These are phyloP conservation scores for Laetiporus sulphureus DNA, from an alignment of 1,284 basidiomycete genomes.

Conservation along the genomic window DNA sequence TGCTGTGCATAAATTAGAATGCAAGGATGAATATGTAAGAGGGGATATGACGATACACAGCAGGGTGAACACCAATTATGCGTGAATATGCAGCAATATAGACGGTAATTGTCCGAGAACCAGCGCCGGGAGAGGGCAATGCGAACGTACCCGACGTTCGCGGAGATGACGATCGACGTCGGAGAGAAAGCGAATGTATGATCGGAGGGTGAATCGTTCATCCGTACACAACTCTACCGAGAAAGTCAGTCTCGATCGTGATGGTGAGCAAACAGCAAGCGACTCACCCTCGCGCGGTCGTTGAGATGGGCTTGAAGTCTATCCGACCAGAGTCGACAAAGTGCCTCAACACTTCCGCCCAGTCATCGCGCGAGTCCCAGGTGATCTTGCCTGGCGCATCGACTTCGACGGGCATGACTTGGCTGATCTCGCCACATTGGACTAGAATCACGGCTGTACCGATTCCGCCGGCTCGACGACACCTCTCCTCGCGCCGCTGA, in stretches of 20 bases:
- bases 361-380: slow-evolving; percentile 69
- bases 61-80: too few species aligned
- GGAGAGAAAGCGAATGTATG: background rate
- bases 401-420: slow-evolving; percentile 79
- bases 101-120: background rate
- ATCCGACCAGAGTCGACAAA: slow-evolving; percentile 67
- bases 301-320: slow-evolving; percentile 74
- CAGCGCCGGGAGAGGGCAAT: slow-evolving; percentile 1
- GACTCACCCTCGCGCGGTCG: slow-evolving; percentile 61
- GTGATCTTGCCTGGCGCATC: slow-evolving; percentile 65
- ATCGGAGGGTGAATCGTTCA: slow-evolving; percentile 14
- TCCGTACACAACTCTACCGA: slow-evolving; percentile 31
- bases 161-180: slow-evolving; percentile 13
- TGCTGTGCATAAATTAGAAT: slow-evolving; percentile 11
- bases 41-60: slow-evolving; percentile 10
- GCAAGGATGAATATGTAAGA: slow-evolving; percentile 3
- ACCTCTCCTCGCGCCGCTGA: slow-evolving; percentile 68
- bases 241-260: background rate
- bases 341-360: slow-evolving; percentile 57
- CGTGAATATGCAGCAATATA: too few species aligned
- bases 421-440: slow-evolving; percentile 64
- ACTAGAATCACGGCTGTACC: slow-evolving; percentile 67
- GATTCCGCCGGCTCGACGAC: slow-evolving; percentile 62
- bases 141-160: background rate
- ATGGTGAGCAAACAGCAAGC: background rate